Conservation (phyloP, 202 grass and related monocot genomes). For the Hordeum pubiflorum region DNA sequence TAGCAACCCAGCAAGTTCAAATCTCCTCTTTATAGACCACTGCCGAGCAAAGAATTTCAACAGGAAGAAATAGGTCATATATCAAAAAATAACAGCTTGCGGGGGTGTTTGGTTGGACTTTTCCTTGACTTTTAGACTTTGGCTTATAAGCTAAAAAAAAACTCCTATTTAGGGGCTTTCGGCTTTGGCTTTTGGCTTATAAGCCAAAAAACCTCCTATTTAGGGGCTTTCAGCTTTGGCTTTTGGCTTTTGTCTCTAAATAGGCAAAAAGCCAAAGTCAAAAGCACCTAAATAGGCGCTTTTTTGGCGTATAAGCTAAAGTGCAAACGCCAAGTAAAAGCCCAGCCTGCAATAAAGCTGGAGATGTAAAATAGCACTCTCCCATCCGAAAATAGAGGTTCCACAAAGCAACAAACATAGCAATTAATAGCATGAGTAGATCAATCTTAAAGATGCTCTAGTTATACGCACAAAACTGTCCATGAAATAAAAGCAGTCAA, state of each 20-base stretch:
- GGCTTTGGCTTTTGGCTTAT: too few relatives aligned
- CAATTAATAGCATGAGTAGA: neutral
- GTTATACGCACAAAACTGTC: neutral
- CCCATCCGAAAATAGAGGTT: neutral
- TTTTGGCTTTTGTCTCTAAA: too few relatives aligned
- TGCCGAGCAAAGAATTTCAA: conserved; percentile 42
- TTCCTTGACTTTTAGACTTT: too few relatives aligned
- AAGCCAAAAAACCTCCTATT: too few relatives aligned
- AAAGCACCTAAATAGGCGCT: too few relatives aligned
- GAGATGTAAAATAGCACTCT: conserved; percentile 6
- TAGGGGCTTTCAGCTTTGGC: too few relatives aligned
- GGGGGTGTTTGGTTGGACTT: too few relatives aligned
- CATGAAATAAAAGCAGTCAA: neutral
- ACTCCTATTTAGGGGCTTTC: too few relatives aligned
- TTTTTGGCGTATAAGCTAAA: too few relatives aligned
- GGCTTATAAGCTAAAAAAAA: too few relatives aligned
- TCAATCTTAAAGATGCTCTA: neutral
- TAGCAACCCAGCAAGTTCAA: conserved; percentile 83
- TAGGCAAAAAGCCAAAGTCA: too few relatives aligned
- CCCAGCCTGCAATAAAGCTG: neutral
- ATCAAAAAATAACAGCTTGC: conserved; percentile 8
- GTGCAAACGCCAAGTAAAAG: too few relatives aligned
- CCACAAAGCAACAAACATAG: conserved; percentile 3
- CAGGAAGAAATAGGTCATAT: conserved; percentile 15
- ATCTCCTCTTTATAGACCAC: conserved; percentile 88